A percentile compares a stretch with the other conserved stretches of the same genome.
phyloP scores from a whole-genome alignment of 352 stramenopile species.

The Globisporangium sylvaticum region DNA sequence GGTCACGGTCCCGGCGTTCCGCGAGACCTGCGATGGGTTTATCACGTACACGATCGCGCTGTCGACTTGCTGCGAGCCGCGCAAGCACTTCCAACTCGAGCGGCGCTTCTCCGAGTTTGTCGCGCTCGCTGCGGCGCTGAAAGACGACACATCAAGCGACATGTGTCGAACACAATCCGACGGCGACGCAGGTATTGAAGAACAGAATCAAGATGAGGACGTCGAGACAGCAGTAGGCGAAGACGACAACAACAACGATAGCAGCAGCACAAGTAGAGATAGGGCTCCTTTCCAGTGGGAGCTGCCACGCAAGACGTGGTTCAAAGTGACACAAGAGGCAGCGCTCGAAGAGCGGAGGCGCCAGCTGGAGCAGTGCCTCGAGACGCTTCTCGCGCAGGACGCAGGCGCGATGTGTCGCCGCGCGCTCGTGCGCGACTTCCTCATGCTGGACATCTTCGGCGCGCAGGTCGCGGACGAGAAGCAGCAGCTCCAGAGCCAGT shows the following conservation, averaged over 20 bases:
- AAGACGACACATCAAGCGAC: constrained; percentile 8
- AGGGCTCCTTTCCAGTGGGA: constrained; percentile 41
- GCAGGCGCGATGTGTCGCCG: constrained; percentile 38
- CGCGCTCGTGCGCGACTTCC: constrained; percentile 63
- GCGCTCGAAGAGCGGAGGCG: constrained; percentile 60
- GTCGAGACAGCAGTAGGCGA: background rate
- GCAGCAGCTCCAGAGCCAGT: constrained; percentile 20
- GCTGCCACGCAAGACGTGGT: constrained; percentile 77
- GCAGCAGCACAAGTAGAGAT: constrained; percentile 4
- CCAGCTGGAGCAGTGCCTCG: constrained; percentile 50
- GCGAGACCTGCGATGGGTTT: constrained; percentile 60
- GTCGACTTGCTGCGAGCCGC: constrained; percentile 29
- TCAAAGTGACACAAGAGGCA: constrained; percentile 55
- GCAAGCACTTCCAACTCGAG: constrained; percentile 51
- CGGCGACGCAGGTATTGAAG: background rate
- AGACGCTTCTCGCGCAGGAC: constrained; percentile 41
- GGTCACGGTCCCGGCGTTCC: constrained; percentile 51
- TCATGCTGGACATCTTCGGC: constrained; percentile 79
- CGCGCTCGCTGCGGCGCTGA: constrained; percentile 40
- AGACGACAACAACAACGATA: background rate
- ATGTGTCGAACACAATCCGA: constrained; percentile 3
- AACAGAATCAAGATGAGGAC: background rate
- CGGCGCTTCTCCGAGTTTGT: constrained; percentile 82
- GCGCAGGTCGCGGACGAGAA: constrained; percentile 66
- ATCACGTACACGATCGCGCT: constrained; percentile 59